Conservation (phyloP, 2,329 filamentous ascomycete species). For the Phialophora chinensis region DNA sequence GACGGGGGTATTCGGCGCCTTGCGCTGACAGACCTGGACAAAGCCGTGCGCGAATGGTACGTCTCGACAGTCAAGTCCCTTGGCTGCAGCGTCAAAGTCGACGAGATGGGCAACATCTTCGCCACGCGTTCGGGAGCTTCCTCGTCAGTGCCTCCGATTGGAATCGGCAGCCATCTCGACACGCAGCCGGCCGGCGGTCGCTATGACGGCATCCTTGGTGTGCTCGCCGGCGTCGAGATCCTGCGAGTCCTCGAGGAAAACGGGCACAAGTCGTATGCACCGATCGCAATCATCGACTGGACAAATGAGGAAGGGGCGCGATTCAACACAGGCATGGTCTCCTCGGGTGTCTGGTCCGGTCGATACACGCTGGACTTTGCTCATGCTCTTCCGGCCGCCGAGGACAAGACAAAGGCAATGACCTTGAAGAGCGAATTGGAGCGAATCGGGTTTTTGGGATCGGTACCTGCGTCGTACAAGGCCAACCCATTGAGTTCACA, state of each 20-base stretch:
- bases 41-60: slow-evolving; percentile 76
- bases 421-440: slow-evolving; percentile 63
- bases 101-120: slow-evolving; percentile 82
- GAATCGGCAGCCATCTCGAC: slow-evolving; percentile 72
- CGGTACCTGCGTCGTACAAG: slow-evolving; percentile 60
- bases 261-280: slow-evolving; percentile 69
- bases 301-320: slow-evolving; percentile 82
- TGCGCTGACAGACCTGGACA: slow-evolving; percentile 73
- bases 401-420: slow-evolving; percentile 61
- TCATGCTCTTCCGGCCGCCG: slow-evolving; percentile 66
- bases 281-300: slow-evolving; percentile 78
- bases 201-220: slow-evolving; percentile 77
- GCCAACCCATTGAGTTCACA: slow-evolving; percentile 73
- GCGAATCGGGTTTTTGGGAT: slow-evolving; percentile 70
- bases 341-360: slow-evolving; percentile 79
- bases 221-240: slow-evolving; percentile 75
- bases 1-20: slow-evolving; percentile 59
- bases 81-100: slow-evolving; percentile 71
- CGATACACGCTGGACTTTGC: slow-evolving; percentile 67
- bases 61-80: slow-evolving; percentile 65
- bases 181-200: slow-evolving; percentile 59
- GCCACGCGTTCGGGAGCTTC: slow-evolving; percentile 69
- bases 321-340: slow-evolving; percentile 75
- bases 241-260: slow-evolving; percentile 71
- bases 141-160: slow-evolving; percentile 66